Evolutionary conservation across 495 filamentous ascomycete species (phyloP).

Genomic region (Penicillium ochrochloron): DNA sequence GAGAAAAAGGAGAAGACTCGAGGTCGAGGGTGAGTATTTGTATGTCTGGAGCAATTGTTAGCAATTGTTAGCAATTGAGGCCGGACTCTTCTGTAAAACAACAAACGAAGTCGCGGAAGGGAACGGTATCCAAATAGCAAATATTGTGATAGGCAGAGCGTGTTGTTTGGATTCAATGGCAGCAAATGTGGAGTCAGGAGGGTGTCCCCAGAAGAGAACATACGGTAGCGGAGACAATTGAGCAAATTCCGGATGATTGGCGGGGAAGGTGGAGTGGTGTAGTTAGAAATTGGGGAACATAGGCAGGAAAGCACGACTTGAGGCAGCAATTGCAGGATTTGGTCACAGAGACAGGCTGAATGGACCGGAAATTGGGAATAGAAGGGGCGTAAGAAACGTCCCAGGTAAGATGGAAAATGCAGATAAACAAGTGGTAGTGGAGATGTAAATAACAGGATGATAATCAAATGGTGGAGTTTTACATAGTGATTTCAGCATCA

Average conservation of each 20-base stretch:
- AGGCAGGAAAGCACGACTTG: background rate
- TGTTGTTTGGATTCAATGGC: background rate
- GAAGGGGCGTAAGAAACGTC: background rate
- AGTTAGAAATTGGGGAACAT: background rate
- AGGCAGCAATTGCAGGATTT: background rate
- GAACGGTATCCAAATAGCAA: background rate
- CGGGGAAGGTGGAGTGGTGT: background rate
- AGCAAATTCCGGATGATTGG: background rate
- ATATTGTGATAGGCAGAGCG: background rate
- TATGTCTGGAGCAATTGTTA: background rate
- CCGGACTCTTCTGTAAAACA: background rate
- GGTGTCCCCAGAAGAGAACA: background rate
- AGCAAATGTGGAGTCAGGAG: background rate
- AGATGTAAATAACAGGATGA: background rate
- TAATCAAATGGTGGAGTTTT: background rate
- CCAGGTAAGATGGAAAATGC: background rate
- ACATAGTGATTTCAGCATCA: background rate
- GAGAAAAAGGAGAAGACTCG: background rate
- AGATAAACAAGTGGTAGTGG: background rate
- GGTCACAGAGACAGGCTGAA: background rate
- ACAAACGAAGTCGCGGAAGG: background rate
- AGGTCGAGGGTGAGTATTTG: background rate
- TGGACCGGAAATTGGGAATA: background rate
- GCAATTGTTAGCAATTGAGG: background rate
- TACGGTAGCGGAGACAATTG: background rate